Conservation (phyloP, 805 yeast genomes). For the Metschnikowia arizonensis region DNA sequence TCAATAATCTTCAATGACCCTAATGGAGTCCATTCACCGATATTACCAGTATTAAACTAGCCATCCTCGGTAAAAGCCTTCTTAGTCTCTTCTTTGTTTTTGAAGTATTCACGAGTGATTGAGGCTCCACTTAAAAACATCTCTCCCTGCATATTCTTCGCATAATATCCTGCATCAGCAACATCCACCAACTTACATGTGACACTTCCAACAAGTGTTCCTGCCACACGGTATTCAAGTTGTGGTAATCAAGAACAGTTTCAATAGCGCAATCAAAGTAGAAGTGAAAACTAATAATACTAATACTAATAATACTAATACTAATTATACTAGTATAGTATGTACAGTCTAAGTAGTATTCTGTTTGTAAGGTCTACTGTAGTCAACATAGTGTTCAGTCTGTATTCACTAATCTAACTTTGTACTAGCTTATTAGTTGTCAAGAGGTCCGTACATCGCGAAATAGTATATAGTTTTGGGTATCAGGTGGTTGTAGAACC, state of each 20-base stretch:
- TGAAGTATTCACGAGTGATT: slow-evolving; percentile 73
- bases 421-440: no score
- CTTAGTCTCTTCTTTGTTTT: slow-evolving; percentile 76
- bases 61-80: slow-evolving; percentile 78
- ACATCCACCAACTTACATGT: slow-evolving; percentile 90
- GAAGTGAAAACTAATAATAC: no score
- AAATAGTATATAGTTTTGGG: no score
- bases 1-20: slow-evolving; percentile 86
- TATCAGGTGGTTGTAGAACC: no score
- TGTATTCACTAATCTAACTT: no score
- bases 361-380: no score
- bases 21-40: slow-evolving; percentile 82
- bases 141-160: slow-evolving; percentile 92
- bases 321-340: no score
- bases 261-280: slow-evolving; percentile 92
- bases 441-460: no score
- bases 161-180: slow-evolving; percentile 84
- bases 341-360: no score
- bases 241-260: slow-evolving; percentile 58
- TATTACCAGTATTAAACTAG: slow-evolving; percentile 97
- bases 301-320: no score
- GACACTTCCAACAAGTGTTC: slow-evolving; percentile 76
- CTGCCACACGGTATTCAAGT: slow-evolving; percentile 72
- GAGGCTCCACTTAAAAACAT: slow-evolving; percentile 72
- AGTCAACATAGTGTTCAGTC: no score